Conservation (phyloP, 2,329 filamentous ascomycete species). For the Monascus ruber region DNA sequence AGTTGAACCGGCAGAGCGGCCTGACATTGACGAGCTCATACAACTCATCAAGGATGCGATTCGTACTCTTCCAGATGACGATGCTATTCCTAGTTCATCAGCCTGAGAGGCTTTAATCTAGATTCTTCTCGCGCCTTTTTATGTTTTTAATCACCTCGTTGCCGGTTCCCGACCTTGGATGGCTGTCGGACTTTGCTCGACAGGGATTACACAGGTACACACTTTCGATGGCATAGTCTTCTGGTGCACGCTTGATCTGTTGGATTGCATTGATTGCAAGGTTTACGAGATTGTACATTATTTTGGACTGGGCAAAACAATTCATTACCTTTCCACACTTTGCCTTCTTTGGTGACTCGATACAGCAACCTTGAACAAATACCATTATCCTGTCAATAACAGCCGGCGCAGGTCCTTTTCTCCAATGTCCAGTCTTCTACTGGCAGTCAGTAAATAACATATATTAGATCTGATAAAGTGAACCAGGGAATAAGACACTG, state of each 20-base stretch:
- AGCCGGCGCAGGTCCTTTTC: no score
- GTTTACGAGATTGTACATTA: not conserved
- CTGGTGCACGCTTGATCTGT: no score
- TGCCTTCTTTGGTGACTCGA: no score
- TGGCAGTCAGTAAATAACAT: no score
- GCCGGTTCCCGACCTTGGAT: not conserved
- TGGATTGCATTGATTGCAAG: not conserved
- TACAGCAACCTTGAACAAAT: no score
- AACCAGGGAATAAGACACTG: not conserved
- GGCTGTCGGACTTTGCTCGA: no score
- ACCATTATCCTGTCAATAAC: no score
- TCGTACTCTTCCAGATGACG: conserved; percentile 54
- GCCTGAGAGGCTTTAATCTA: conserved; percentile 3
- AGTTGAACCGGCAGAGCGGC: conserved; percentile 78
- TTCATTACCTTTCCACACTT: no score
- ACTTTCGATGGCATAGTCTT: no score
- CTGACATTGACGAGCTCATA: conserved; percentile 77
- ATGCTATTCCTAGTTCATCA: conserved; percentile 17
- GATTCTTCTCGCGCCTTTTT: not conserved
- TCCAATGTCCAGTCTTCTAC: no score
- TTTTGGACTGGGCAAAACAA: not conserved
- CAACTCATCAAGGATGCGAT: conserved; percentile 64
- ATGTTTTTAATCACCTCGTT: conserved; percentile 1
- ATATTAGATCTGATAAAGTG: no score
- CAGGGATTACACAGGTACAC: no score